Evolutionary conservation across 2,329 filamentous ascomycete species (phyloP), one percentile per base, ranked within the genome.

Genomic region (Xylariales sp.): DNA sequence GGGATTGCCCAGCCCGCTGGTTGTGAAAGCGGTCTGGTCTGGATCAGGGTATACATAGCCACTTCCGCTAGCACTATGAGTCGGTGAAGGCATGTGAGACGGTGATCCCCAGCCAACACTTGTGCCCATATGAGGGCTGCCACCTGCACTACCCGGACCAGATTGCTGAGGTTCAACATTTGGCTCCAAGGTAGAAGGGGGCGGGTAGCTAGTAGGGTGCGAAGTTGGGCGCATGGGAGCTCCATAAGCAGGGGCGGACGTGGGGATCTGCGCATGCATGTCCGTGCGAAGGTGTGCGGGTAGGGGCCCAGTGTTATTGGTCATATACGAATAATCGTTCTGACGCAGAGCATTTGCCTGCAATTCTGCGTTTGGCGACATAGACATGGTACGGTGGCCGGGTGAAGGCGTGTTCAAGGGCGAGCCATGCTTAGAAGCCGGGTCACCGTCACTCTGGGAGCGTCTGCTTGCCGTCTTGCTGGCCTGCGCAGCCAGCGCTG

Each of bases 31-130:
- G 43, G 83, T 83, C 18, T 79, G 78, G 50, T 95, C 88, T 0
- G 88, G 85, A 50, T 96, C 94, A 6, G 84, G 80, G 56, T 94
- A 95, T 44, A 86, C 81, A 47, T 88, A 90, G 45, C 71, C 72
- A 34, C 76, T 79, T 30, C 74, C 77, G 30, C 69, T 64, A 21
- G 63, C 67, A 52, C 66, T 71, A 44, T 89, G 85, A 7, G 85
- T 83, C 8, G 84, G 80, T 48, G 88, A 80, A 21, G 76, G 75
- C 46, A 80, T 78, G 49, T 90, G 85, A 3, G 82, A 79, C 4
- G 89, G 89, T 5, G 89, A 94, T 48, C 88, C 85, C 90, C 91
- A 96, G 38, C 87, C 85, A 45, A 88, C 75, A 43, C 75, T 81
- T n/a, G n/a, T n/a, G 44, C 68, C 65, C 80, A 95, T 88, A 61